Evolutionary conservation across 2,329 filamentous ascomycete genomes (phyloP), one percentile per base, ranked within the genome.

Genomic region (Chaetomium sp.): DNA sequence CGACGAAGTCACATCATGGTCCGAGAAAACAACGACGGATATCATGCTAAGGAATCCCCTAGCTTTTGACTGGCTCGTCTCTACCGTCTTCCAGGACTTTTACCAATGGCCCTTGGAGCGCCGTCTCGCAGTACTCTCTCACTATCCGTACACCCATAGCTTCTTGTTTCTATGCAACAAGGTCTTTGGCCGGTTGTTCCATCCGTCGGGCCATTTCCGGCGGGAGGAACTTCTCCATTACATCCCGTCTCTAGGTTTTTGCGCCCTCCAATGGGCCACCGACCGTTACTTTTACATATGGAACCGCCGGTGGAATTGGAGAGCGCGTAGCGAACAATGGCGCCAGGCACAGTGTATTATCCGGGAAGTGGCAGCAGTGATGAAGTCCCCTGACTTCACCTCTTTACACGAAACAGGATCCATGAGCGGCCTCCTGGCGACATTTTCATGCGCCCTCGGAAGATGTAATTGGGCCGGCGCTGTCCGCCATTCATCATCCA

Each of bases 81-180:
- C 44, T 12, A 48, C 47, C 7, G 9, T 43, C 27, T 55, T 52
- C 43, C 49, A 9, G 3, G 33, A 55, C 37, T 52, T 52, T 14
- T 55, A 52, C 6, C 14, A 52, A 7, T 52, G 49, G 54, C 48
- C 54, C 6, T 36, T 53, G 4, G n/a, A 44, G 1, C 11, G 6
- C 7, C 49, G 49, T 5, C 5, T 37, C 2, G 3, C 7, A 27
- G 6, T 41, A 12, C 19, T 50, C 5, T 7, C 3, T 1, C 11
- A 32, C 14, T 3, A n/a, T n/a, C n/a, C n/a, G n/a, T n/a, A 32
- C 7, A 8, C n/a, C 43, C 2, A 12, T 9, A 40, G 37, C 8
- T 2, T 40, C 12, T 2, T 2, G 12, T 9, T 8, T 6, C 8
- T 40, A n/a, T 5, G 41, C 37, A 27, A 34, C 8, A 10, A 8